These are phyloP conservation scores for Cladophialophora chaetospira DNA, from an alignment of 2,329 filamentous ascomycete genomes.

Conservation along the genomic window DNA sequence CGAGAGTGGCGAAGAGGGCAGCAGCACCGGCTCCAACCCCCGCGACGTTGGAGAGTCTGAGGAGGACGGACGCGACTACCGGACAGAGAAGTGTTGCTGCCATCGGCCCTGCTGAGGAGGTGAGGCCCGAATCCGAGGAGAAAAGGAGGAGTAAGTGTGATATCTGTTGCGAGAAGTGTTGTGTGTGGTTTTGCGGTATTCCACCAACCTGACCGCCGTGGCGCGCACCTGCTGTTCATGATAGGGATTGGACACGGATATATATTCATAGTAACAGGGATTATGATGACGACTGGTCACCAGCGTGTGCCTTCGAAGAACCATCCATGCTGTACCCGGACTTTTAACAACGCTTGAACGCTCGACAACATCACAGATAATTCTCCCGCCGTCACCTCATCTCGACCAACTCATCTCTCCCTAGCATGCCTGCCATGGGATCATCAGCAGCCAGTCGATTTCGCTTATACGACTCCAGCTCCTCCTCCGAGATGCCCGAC, in stretches of 20 bases:
- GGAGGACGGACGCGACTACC: neutral
- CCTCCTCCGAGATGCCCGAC: constrained; percentile 74
- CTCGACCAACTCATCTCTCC: constrained; percentile 25
- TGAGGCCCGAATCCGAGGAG: neutral
- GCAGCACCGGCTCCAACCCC: constrained; percentile 14
- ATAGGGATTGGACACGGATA: neutral
- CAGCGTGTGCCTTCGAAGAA: too few species aligned
- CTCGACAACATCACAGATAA: neutral
- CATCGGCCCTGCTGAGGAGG: neutral
- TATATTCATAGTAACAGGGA: neutral
- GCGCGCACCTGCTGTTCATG: too few species aligned
- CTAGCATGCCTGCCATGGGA: constrained; percentile 72
- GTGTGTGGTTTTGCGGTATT: neutral
- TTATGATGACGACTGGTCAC: too few species aligned
- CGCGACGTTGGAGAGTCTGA: neutral
- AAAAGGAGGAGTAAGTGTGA: neutral
- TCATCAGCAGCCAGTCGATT: constrained; percentile 73
- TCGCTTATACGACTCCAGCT: constrained; percentile 81
- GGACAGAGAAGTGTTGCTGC: neutral
- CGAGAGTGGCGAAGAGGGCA: constrained; percentile 3
- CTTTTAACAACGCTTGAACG: constrained; percentile 15
- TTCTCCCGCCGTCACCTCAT: neutral
- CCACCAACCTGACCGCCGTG: neutral
- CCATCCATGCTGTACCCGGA: too few species aligned
- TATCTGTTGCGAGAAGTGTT: neutral